A percentile compares a stretch with the other conserved stretches of the same genome.
Conservation (phyloP, 345 rosid species). For the Raphanus raphanistrum region DNA sequence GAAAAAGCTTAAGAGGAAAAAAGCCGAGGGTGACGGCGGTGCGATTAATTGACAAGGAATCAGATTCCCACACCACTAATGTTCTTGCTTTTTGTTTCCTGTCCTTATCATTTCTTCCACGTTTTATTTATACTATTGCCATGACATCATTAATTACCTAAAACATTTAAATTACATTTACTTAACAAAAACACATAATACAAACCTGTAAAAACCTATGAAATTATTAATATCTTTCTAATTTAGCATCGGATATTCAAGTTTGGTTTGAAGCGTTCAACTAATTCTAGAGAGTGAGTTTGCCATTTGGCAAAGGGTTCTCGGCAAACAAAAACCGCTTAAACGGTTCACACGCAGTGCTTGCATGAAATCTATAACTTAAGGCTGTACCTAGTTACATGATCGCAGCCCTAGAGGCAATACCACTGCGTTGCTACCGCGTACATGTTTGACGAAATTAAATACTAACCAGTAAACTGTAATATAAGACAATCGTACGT, state of each 20-base stretch:
- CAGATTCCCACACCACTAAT: constrained; percentile 42
- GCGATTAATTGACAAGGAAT: constrained; percentile 44
- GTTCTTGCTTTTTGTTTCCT: constrained; percentile 31
- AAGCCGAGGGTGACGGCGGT: constrained; percentile 28
- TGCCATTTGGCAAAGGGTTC: neutral
- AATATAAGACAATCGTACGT: no score
- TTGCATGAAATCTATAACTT: neutral
- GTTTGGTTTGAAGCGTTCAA: neutral
- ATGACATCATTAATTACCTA: neutral
- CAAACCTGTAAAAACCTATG: neutral
- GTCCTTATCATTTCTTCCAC: constrained; percentile 42
- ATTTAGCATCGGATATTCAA: neutral
- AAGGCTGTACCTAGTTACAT: neutral
- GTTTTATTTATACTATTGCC: constrained; percentile 17
- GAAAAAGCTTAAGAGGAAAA: constrained; percentile 18
- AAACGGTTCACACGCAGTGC: neutral
- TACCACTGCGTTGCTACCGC: neutral
- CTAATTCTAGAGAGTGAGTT: neutral
- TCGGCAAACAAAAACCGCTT: neutral
- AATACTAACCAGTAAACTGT: neutral
- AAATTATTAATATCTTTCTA: neutral
- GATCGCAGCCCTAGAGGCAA: neutral
- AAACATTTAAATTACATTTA: neutral
- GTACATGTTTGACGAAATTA: neutral
- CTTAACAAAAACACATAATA: neutral